A percentile compares a stretch with the other conserved stretches of the same genome.
phyloP scores from a whole-genome alignment of 2,329 filamentous ascomycete genomes.

The Emericellopsis cladophorae region DNA sequence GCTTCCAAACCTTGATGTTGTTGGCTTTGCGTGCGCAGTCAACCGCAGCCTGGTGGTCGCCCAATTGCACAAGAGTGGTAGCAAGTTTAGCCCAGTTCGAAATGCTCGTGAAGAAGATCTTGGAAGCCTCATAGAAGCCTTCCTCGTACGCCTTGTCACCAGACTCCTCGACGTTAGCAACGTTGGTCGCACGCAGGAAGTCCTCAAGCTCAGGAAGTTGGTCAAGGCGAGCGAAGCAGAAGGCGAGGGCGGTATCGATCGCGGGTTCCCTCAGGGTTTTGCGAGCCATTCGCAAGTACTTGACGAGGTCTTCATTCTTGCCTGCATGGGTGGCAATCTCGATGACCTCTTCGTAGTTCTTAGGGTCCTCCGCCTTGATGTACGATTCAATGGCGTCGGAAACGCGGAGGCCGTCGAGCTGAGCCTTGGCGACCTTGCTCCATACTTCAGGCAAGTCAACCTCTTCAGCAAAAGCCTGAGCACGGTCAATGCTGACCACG shows the following conservation, averaged over 20 bases:
- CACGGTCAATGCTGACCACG: conserved; percentile 94
- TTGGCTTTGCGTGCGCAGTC: conserved; percentile 98
- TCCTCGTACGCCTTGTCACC: conserved; percentile 97
- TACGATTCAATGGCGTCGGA: conserved; percentile 92
- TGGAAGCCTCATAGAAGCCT: conserved; percentile 87
- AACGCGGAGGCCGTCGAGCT: conserved; percentile 88
- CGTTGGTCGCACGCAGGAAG: conserved; percentile 85
- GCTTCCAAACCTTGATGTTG: conserved; percentile 98
- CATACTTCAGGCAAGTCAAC: conserved; percentile 92
- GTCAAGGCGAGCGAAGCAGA: conserved; percentile 84
- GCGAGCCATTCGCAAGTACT: conserved; percentile 91
- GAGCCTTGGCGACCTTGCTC: conserved; percentile 97
- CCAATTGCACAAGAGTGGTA: conserved; percentile 91
- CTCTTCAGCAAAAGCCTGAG: conserved; percentile 88
- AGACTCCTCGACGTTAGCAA: conserved; percentile 90
- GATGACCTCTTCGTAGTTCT: conserved; percentile 91
- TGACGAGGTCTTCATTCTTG: conserved; percentile 96
- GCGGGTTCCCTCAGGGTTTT: conserved; percentile 91
- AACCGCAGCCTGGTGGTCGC: conserved; percentile 93
- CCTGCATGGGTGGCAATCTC: conserved; percentile 90
- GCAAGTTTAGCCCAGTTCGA: conserved; percentile 99
- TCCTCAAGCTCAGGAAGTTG: conserved; percentile 91
- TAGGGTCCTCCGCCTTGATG: conserved; percentile 85
- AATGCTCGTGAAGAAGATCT: conserved; percentile 97
- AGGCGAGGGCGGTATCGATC: conserved; percentile 87